These are phyloP conservation scores for Pleoardoris graminearum DNA, from an alignment of 2,329 filamentous ascomycete genomes.

Conservation along the genomic window DNA sequence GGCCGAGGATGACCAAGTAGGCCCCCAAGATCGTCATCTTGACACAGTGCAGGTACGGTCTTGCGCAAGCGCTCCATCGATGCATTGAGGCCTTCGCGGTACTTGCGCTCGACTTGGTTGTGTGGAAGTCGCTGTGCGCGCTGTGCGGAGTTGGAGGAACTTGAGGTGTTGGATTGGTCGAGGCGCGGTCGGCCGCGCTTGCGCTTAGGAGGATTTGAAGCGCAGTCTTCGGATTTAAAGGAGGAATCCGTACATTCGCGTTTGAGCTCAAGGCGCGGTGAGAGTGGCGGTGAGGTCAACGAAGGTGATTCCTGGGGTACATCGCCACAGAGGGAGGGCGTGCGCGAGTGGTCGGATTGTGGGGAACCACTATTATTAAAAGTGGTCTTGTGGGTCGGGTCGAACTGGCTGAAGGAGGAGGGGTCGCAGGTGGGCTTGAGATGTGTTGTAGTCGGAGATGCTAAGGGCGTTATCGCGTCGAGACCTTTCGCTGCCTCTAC, in stretches of 20 bases:
- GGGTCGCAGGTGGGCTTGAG: conserved; percentile 20
- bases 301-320: conserved; percentile 3
- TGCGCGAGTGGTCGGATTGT: conserved; percentile 27
- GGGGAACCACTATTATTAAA: conserved; percentile 25
- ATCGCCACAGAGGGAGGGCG: conserved; percentile 35
- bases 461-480: conserved; percentile 21
- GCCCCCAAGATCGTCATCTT: conserved; percentile 26
- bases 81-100: conserved; percentile 35
- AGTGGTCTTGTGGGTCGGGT: conserved; percentile 12
- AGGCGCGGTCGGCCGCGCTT: conserved; percentile 40
- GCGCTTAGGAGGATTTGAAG: conserved; percentile 31
- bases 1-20: conserved; percentile 36
- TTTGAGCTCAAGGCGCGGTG: conserved; percentile 31
- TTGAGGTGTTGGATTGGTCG: conserved; percentile 26
- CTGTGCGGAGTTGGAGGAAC: conserved; percentile 21
- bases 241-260: conserved; percentile 29
- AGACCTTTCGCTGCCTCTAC: conserved; percentile 27
- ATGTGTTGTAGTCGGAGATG: conserved; percentile 19
- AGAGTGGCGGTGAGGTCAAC: conserved; percentile 28
- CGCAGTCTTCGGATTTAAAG: conserved; percentile 14
- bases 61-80: conserved; percentile 35
- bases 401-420: conserved; percentile 28
- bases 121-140: conserved; percentile 36
- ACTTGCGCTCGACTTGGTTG: conserved; percentile 42
- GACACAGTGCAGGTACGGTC: conserved; percentile 36